A percentile compares a stretch with the other conserved stretches of the same genome.
These are phyloP conservation scores for Capsicum pubescens DNA, from an alignment of 257 asterid genomes.

Conservation along the genomic window DNA sequence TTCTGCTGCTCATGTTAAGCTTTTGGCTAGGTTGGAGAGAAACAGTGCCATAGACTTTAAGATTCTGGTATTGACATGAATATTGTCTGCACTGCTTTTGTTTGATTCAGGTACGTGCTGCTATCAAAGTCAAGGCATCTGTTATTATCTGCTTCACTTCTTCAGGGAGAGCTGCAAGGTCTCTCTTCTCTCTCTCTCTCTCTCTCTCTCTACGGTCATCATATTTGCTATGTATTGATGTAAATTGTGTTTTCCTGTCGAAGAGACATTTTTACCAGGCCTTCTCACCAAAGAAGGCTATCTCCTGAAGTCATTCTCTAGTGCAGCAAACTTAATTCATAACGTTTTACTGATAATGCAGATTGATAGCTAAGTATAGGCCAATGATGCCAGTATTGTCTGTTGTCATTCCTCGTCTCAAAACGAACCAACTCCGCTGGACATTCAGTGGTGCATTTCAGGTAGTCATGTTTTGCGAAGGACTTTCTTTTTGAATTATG, in stretches of 20 bases:
- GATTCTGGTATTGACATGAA: not conserved
- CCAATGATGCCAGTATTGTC: slow-evolving; percentile 96
- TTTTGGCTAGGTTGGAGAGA: slow-evolving; percentile 20
- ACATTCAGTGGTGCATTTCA: slow-evolving; percentile 93
- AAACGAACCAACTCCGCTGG: slow-evolving; percentile 86
- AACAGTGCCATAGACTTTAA: slow-evolving; percentile 27
- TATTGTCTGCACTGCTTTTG: not conserved
- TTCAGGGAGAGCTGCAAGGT: slow-evolving; percentile 98
- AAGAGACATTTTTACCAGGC: not conserved
- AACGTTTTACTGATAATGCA: slow-evolving; percentile 36
- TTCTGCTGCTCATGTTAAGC: not conserved
- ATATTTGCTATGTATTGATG: slow-evolving; percentile 16
- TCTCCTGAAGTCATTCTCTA: slow-evolving; percentile 4
- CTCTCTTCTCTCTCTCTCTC: slow-evolving; percentile 19
- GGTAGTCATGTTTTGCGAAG: slow-evolving; percentile 45
- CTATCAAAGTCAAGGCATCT: slow-evolving; percentile 93
- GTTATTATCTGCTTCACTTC: slow-evolving; percentile 93
- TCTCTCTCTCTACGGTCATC: not conserved
- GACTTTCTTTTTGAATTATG: not conserved
- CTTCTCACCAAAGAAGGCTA: slow-evolving; percentile 22
- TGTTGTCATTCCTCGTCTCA: slow-evolving; percentile 88
- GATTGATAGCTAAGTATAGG: slow-evolving; percentile 89
- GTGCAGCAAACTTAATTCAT: not conserved
- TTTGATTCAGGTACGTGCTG: slow-evolving; percentile 77
- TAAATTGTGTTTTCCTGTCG: not conserved